A percentile compares a stretch with the other conserved stretches of the same genome.
These are phyloP conservation scores for Aspergillus tubingensis DNA, from an alignment of 2,329 filamentous ascomycete species.

Conservation along the genomic window DNA sequence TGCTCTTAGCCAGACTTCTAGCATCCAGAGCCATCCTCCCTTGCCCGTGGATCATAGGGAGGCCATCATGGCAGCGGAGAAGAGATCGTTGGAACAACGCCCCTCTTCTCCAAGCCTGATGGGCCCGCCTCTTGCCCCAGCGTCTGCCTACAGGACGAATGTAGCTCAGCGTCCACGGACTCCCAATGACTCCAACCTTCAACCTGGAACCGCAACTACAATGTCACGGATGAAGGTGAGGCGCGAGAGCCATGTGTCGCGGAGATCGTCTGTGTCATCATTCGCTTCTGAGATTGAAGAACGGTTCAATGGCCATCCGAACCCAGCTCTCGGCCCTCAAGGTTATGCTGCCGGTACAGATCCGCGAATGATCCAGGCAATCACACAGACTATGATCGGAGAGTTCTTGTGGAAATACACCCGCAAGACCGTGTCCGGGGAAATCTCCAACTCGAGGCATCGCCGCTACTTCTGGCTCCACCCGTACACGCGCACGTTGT, in stretches of 20 bases:
- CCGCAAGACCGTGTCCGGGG: constrained; percentile 83
- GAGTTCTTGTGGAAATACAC: constrained; percentile 99
- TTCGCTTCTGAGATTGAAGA: constrained; percentile 93
- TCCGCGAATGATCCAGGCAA: constrained; percentile 97
- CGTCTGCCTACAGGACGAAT: constrained; percentile 66
- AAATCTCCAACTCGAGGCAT: constrained; percentile 86
- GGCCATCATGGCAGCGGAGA: constrained; percentile 75
- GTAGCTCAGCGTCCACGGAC: constrained; percentile 59
- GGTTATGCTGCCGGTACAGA: constrained; percentile 76
- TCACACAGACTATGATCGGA: constrained; percentile 99
- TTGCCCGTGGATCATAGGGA: constrained; percentile 81
- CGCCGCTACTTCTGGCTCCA: constrained; percentile 99
- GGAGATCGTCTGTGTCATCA: constrained; percentile 87
- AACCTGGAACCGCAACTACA: constrained; percentile 48
- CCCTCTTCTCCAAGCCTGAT: constrained; percentile 56
- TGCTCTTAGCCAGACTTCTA: constrained; percentile 65
- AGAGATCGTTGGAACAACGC: constrained; percentile 56
- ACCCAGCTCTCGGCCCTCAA: constrained; percentile 52
- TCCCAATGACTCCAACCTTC: constrained; percentile 56
- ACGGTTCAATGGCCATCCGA: constrained; percentile 74
- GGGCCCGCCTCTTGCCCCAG: constrained; percentile 82
- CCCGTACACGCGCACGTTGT: constrained; percentile 91
- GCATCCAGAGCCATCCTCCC: constrained; percentile 62
- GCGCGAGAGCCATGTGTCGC: constrained; percentile 52
- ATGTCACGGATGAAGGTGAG: constrained; percentile 61